Conservation (phyloP, 768 basidiomycete genomes). For the Phaeolepiota aurea region DNA sequence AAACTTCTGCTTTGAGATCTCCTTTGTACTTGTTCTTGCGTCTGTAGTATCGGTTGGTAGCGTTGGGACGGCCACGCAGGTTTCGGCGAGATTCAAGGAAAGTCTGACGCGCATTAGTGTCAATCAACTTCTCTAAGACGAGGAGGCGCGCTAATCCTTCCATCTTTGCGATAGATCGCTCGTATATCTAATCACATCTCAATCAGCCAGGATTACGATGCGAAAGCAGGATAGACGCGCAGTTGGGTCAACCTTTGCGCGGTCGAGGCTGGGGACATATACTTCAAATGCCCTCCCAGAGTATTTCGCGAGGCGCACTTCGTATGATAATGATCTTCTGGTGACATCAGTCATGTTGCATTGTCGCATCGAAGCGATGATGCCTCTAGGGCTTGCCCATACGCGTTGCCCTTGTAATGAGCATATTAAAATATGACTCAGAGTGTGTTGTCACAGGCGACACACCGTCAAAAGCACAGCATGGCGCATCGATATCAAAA, state of each 20-base stretch:
- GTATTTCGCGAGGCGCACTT: slow-evolving; percentile 55
- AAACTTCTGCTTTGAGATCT: slow-evolving; percentile 40
- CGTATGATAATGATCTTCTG: slow-evolving; percentile 57
- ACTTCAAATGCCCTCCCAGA: slow-evolving; percentile 46
- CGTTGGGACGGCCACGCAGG: slow-evolving; percentile 40
- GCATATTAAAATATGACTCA: not conserved
- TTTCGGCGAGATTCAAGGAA: slow-evolving; percentile 41
- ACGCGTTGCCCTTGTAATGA: slow-evolving; percentile 31
- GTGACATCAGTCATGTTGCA: slow-evolving; percentile 56
- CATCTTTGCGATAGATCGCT: slow-evolving; percentile 47
- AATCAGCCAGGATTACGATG: not conserved
- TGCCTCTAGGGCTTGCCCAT: slow-evolving; percentile 51
- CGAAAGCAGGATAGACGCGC: slow-evolving; percentile 19
- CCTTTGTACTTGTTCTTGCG: slow-evolving; percentile 39
- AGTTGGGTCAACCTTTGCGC: slow-evolving; percentile 50
- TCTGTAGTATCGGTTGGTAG: slow-evolving; percentile 16
- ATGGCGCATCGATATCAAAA: slow-evolving; percentile 61
- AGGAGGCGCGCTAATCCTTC: slow-evolving; percentile 55
- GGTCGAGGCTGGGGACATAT: slow-evolving; percentile 41
- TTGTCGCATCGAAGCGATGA: slow-evolving; percentile 60
- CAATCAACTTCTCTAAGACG: slow-evolving; percentile 49
- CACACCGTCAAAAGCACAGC: slow-evolving; percentile 37
- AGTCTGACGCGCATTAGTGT: slow-evolving; percentile 29
- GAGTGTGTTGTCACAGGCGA: not conserved
- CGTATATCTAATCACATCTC: slow-evolving; percentile 33